Base-by-base conservation (phyloP, 1,139 yeast genomes). In the Taphrina pruni region DNA sequence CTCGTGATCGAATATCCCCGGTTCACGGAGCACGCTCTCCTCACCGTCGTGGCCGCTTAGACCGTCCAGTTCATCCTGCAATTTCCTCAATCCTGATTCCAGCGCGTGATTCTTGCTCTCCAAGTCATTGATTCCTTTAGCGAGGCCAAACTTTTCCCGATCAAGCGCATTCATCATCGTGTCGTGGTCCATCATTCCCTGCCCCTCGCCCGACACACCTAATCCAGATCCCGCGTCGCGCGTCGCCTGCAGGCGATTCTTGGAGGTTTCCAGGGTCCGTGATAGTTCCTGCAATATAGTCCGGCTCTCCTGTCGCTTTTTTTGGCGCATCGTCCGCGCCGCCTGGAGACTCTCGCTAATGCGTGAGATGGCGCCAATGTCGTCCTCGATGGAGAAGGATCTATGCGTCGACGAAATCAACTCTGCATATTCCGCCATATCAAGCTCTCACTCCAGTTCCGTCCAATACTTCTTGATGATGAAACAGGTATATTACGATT, bases 121-220 rank as follows among this genome's bases (percentile, higher is more conserved):
- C 69, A 87, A 78, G 62, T 85, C 87, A 68, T 86, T 85, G 71
- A 87, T 79, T 48, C 81, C 82, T 73, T 86, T 86, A 2, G 88
- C 89, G 11, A 86, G 78, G 9, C 83, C 74, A 66, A 87, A 83
- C 71, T 86, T 85, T 60, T 81, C 80, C 54, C 82, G 80, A 73
- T 86, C 89, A 58, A 86, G 72, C 69, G 76, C 69, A 57, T 73
- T 75, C 71, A 74, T 75, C 70, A 69, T 75, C 66, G 74, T 77
- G 1, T 75, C 72, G 38, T 76, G 75, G 54, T 75, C 74, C 6
- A 26, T 7, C 32, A 26, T 17, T 80, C 73, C 72, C 17, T 17
- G 78, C 69, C 72, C 79, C 71, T 76, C 71, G 46, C 75, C 14
- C n/a, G 4, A 26, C 32, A 26, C 32, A 26, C 32, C 32, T 26